phyloP scores from a whole-genome alignment of 306 rosid genomes.

The Cucumis sativus region Cucumber_9930_V3 NC_026657.2:26036501-26037000 shows the following conservation, averaged over 20 bases:
- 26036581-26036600: slow-evolving; percentile 96
- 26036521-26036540: slow-evolving; percentile 84
- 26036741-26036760: slow-evolving; percentile 72
- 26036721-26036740: neutral
- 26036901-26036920: slow-evolving; percentile 87
- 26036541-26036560: slow-evolving; percentile 99
- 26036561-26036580: slow-evolving; percentile 72
- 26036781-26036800: slow-evolving; percentile 83
- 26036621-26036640: slow-evolving; percentile 96
- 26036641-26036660: slow-evolving; percentile 62
- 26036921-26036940: slow-evolving; percentile 94
- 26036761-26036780: slow-evolving; percentile 70
- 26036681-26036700: neutral
- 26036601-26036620: slow-evolving; percentile 96
- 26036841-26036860: slow-evolving; percentile 85
- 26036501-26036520: slow-evolving; percentile 89
- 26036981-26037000: slow-evolving; percentile 91
- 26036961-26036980: slow-evolving; percentile 90
- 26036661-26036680: neutral
- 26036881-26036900: slow-evolving; percentile 74
- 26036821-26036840: slow-evolving; percentile 78
- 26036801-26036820: slow-evolving; percentile 68
- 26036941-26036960: slow-evolving; percentile 71
- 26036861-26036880: slow-evolving; percentile 63
- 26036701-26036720: neutral